Evolutionary conservation across 2,329 filamentous ascomycete genomes (phyloP).

Genomic region (Cadophora luteo-olivacea): DNA sequence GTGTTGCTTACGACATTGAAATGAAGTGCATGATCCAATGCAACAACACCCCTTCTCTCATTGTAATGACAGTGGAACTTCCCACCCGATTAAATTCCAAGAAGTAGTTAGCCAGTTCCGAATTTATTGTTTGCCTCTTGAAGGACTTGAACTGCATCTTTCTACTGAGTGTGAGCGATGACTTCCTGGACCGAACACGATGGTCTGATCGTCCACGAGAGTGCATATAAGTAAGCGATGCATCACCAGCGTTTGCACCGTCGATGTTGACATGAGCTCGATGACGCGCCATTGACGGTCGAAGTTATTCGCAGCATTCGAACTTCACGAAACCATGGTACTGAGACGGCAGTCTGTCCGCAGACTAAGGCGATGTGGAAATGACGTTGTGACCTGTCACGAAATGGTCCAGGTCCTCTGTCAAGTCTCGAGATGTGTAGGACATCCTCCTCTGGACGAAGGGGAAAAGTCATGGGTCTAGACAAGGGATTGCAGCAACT

Average conservation of each 20-base stretch:
- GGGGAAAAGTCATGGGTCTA: background rate
- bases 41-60: background rate
- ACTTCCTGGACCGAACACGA: background rate
- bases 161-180: background rate
- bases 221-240: background rate
- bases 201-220: background rate
- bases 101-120: background rate
- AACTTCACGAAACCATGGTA: background rate
- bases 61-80: background rate
- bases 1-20: background rate
- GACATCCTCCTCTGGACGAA: background rate
- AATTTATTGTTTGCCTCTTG: background rate
- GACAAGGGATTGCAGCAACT: conserved; percentile 1
- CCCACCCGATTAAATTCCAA: background rate
- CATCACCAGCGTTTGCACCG: background rate
- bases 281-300: background rate
- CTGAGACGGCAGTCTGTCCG: background rate
- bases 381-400: background rate
- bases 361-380: background rate
- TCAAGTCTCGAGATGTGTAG: background rate
- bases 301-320: background rate
- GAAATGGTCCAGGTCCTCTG: background rate
- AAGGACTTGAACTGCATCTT: background rate
- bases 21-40: background rate
- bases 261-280: background rate